These are phyloP conservation scores for Pelargonium citronellum DNA, from an alignment of 441 rosid genomes.

Conservation along the genomic window DNA sequence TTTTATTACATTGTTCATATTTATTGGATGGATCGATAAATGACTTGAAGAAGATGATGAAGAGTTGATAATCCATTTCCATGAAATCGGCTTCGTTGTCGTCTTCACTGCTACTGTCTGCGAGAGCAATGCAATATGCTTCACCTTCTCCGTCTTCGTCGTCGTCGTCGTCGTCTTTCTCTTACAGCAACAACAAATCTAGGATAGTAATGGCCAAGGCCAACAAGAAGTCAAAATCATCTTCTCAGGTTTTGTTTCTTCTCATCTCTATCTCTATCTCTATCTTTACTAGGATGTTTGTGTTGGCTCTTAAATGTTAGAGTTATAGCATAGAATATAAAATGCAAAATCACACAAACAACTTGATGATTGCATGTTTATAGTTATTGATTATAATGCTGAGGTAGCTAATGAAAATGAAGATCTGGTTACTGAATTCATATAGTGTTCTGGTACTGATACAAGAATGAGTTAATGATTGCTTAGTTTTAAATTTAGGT, in stretches of 20 bases:
- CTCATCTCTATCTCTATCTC: neutral
- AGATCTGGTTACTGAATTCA: too few relatives aligned
- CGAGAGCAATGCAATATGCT: neutral
- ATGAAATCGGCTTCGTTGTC: neutral
- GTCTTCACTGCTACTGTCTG: neutral
- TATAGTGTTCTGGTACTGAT: too few relatives aligned
- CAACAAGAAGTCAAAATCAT: neutral
- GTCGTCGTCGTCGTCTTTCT: neutral
- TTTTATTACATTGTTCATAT: too few relatives aligned
- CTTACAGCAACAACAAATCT: neutral
- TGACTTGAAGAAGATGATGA: too few relatives aligned
- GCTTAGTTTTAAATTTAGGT: too few relatives aligned
- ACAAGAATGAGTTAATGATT: too few relatives aligned
- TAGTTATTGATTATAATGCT: too few relatives aligned
- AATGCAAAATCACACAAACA: too few relatives aligned
- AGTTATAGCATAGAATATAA: neutral
- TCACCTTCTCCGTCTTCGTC: neutral
- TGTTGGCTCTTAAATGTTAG: neutral
- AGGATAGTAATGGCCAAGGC: neutral
- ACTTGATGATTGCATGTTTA: too few relatives aligned
- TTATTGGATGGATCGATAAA: too few relatives aligned
- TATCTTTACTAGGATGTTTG: neutral
- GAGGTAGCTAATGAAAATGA: too few relatives aligned
- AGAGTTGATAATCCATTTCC: too few relatives aligned
- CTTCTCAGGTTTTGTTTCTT: slow-evolving; percentile 5